Base-by-base conservation (phyloP, 495 filamentous ascomycete species). In the Aspergillus coremiiformis region DNA sequence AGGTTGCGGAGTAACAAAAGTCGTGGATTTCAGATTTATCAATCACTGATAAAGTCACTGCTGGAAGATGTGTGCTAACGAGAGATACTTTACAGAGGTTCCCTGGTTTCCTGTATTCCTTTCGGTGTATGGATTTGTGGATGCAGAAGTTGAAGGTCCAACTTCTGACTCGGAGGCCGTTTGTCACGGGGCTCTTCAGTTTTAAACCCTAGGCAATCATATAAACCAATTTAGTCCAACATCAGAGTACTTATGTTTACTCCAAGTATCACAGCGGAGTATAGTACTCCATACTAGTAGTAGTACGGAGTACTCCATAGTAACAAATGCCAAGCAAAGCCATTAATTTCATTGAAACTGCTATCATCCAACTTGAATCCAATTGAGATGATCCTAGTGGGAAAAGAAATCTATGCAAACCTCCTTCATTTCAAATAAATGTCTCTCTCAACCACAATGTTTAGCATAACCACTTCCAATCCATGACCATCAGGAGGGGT, bases 401-500 rank as follows among this genome's bases (percentile, higher is more conserved):
- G 24, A 30, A 55, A 29, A 47, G 50, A 30, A 54, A 23, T 35
- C 24, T 23, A 29, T 30, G 19, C 47, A 41, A n/a, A 42, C 35
- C 50, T 43, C 27, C 27, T 23, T 46, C 44, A 23, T 39, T 11
- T n/a, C n/a, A n/a, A n/a, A n/a, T n/a, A n/a, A n/a, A n/a, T n/a
- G n/a, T n/a, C n/a, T 39, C 23, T 32, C 35, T 32, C 26, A 39
- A 48, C 9, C 32, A 42, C 39, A 15, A 48, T 27, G 21, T 22
- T 26, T 41, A 23, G 32, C 37, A 39, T 44, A 55, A 32, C 56
- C 48, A 44, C 39, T 39, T 43, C 49, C 45, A 46, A 30, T 44
- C 51, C 41, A 47, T 23, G 52, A 58, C 45, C 44, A 49, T 53
- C 51, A 44, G 47, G 23, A 48, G 44, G 47, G 58, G 48, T 60